A percentile compares a stretch with the other conserved stretches of the same genome.
These are phyloP conservation scores for Byssothecium circinans DNA, from an alignment of 2,329 filamentous ascomycete species.

Conservation along the genomic window DNA sequence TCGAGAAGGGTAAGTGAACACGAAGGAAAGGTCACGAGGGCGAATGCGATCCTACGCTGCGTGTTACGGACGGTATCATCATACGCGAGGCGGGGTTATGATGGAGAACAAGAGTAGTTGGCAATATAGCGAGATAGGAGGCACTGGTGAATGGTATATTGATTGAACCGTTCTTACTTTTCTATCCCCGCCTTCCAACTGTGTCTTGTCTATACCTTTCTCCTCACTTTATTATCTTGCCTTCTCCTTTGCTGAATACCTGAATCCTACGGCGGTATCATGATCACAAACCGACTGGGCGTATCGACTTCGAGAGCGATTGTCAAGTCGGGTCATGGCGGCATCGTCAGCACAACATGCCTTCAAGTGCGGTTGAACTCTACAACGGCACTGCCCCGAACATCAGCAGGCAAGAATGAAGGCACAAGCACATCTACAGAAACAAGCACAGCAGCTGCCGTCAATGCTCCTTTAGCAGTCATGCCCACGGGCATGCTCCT, in stretches of 20 bases:
- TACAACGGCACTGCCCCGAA: constrained; percentile 16
- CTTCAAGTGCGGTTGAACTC: constrained; percentile 14
- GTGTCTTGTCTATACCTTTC: neutral
- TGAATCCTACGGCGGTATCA: neutral
- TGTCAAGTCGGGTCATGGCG: neutral
- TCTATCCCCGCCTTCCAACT: neutral
- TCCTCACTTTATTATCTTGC: neutral
- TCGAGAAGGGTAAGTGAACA: neutral
- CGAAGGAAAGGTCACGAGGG: neutral
- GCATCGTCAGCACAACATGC: constrained; percentile 3
- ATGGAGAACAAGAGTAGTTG: neutral
- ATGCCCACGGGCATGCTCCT: constrained; percentile 35
- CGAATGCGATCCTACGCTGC: neutral
- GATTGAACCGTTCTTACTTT: neutral
- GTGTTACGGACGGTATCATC: neutral
- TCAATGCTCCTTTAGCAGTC: constrained; percentile 19
- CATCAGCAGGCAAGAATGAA: neutral
- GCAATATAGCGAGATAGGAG: neutral
- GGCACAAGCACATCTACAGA: neutral
- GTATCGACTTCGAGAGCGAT: neutral
- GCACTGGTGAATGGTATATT: neutral
- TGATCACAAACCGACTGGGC: neutral
- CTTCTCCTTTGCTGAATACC: neutral
- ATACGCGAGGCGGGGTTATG: neutral
- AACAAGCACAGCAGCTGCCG: constrained; percentile 13